Evolutionary conservation across 768 basidiomycete genomes (phyloP).

Genomic region (Russula foetens): DNA sequence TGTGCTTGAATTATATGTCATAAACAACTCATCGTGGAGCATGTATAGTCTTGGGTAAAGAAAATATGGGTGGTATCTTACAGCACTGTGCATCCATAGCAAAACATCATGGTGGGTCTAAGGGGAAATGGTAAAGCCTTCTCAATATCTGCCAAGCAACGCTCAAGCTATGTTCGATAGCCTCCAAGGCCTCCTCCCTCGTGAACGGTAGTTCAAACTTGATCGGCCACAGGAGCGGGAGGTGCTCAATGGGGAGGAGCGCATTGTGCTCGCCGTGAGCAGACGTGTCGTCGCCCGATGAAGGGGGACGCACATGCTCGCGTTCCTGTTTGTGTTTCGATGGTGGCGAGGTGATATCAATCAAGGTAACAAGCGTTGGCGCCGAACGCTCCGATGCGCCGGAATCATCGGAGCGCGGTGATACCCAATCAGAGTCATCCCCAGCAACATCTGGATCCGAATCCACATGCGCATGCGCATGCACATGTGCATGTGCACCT

Average conservation of each 20-base stretch:
- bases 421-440: background rate
- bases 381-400: background rate
- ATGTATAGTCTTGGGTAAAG: background rate
- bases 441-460: too few relatives aligned
- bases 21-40: background rate
- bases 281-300: conserved; percentile 26
- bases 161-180: conserved; percentile 33
- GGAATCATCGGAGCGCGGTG: background rate
- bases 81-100: background rate
- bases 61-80: conserved; percentile 1
- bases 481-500: background rate
- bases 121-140: conserved; percentile 48
- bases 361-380: conserved; percentile 12
- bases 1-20: background rate
- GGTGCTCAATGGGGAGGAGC: conserved; percentile 24
- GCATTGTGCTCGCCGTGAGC: conserved; percentile 14
- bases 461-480: background rate
- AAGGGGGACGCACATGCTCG: background rate
- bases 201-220: conserved; percentile 31
- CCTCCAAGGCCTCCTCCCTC: conserved; percentile 24
- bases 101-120: conserved; percentile 36
- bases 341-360: conserved; percentile 10
- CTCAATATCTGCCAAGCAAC: conserved; percentile 41
- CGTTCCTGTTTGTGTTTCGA: conserved; percentile 19
- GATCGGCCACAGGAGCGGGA: conserved; percentile 25